phyloP scores from a whole-genome alignment of 2,329 filamentous ascomycete genomes.

The Cercospora sesami region DNA sequence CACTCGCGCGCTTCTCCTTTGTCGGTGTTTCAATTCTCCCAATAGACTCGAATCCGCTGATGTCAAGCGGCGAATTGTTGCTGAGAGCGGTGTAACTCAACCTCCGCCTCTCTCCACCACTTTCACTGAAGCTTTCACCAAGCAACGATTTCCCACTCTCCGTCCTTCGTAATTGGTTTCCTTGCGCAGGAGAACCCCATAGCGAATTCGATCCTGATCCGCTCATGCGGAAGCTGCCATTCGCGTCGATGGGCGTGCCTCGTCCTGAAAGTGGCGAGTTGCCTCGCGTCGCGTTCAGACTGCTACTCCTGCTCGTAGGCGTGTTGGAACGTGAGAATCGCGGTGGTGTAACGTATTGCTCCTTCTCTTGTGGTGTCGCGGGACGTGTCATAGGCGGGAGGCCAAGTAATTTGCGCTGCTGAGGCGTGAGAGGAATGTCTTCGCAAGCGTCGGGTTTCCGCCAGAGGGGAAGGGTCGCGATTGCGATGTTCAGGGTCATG shows the following conservation, averaged over 20 bases:
- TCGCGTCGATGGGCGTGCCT: slow-evolving; percentile 39
- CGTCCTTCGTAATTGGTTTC: slow-evolving; percentile 14
- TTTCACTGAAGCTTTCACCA: slow-evolving; percentile 4
- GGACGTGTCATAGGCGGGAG: slow-evolving; percentile 67
- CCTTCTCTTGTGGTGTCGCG: slow-evolving; percentile 65
- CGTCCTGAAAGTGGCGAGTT: slow-evolving; percentile 61
- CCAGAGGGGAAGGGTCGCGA: slow-evolving; percentile 71
- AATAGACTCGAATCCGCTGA: slow-evolving; percentile 34
- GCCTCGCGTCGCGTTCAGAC: slow-evolving; percentile 37
- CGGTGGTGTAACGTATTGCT: slow-evolving; percentile 80
- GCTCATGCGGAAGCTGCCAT: slow-evolving; percentile 16
- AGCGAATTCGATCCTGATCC: slow-evolving; percentile 22
- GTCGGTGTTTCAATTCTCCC: slow-evolving; percentile 32
- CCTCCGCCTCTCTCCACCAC: slow-evolving; percentile 49
- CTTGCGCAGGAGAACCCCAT: slow-evolving; percentile 17
- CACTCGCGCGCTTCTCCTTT: slow-evolving; percentile 56
- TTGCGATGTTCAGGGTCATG: slow-evolving; percentile 61
- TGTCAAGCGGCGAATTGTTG: slow-evolving; percentile 54
- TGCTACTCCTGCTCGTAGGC: slow-evolving; percentile 61
- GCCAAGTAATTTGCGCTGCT: slow-evolving; percentile 80
- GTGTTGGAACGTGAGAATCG: slow-evolving; percentile 76
- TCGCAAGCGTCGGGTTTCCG: slow-evolving; percentile 72
- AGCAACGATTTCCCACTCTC: slow-evolving; percentile 18
- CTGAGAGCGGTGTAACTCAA: slow-evolving; percentile 59
- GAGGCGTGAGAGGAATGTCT: slow-evolving; percentile 89